Evolutionary conservation across 768 basidiomycete species (phyloP).

Genomic region (Naganishia kalamii): DNA sequence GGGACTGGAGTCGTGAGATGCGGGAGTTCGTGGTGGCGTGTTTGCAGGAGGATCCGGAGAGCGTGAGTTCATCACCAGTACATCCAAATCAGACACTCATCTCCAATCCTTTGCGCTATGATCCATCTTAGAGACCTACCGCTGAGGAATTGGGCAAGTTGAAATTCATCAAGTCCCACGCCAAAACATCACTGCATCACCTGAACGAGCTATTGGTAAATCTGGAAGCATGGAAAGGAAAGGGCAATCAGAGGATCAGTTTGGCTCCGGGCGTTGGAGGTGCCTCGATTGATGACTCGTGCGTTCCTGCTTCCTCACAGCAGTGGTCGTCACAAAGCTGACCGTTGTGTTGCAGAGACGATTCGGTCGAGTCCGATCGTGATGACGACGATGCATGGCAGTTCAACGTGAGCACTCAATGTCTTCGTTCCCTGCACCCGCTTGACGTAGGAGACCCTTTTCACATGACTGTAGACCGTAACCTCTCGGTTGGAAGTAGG

Average conservation of each 20-base stretch:
- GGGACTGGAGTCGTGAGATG: slow-evolving; percentile 75
- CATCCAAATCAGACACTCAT: not conserved
- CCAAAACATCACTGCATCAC: slow-evolving; percentile 61
- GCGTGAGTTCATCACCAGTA: slow-evolving; percentile 52
- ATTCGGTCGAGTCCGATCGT: slow-evolving; percentile 27
- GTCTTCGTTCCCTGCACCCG: not conserved
- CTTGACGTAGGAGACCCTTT: slow-evolving; percentile 10
- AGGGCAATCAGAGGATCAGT: slow-evolving; percentile 68
- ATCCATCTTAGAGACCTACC: slow-evolving; percentile 59
- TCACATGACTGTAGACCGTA: slow-evolving; percentile 35
- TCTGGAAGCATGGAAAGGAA: slow-evolving; percentile 65
- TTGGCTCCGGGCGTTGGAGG: slow-evolving; percentile 51
- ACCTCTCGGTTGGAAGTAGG: slow-evolving; percentile 39
- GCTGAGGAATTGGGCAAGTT: slow-evolving; percentile 77
- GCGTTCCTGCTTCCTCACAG: slow-evolving; percentile 25
- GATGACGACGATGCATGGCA: slow-evolving; percentile 43
- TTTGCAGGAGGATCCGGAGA: slow-evolving; percentile 69
- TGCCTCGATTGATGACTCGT: slow-evolving; percentile 56
- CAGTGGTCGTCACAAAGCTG: too few species aligned
- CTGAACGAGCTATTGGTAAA: slow-evolving; percentile 75
- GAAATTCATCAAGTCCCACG: slow-evolving; percentile 78
- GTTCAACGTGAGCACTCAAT: slow-evolving; percentile 37
- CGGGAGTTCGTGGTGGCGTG: slow-evolving; percentile 78
- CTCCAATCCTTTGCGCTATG: not conserved
- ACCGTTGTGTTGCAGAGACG: slow-evolving; percentile 7